Conservation (phyloP, 75 land plant genomes). For the Cunninghamia lanceolata region DNA sequence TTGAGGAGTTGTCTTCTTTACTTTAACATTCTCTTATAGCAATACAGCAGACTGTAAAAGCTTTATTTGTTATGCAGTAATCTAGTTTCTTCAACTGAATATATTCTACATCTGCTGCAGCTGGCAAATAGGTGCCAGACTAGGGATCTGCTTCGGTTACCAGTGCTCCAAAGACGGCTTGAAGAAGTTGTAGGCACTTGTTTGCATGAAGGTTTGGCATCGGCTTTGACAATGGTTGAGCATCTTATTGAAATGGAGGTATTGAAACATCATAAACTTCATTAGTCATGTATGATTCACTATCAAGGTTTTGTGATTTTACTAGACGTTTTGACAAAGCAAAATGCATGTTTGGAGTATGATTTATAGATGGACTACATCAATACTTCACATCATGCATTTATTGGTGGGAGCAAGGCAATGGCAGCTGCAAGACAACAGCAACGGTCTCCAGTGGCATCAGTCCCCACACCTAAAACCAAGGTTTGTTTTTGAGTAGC, state of each 20-base stretch:
- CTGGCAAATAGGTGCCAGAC: conserved; percentile 76
- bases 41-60: neutral
- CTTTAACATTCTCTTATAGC: neutral
- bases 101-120: conserved; percentile 28
- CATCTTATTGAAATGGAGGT: conserved; percentile 99
- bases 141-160: conserved; percentile 78
- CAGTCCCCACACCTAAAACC: conserved; percentile 36
- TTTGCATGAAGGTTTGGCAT: conserved; percentile 72
- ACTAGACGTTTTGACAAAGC: neutral
- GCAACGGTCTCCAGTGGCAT: conserved; percentile 40
- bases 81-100: neutral
- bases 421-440: conserved; percentile 72
- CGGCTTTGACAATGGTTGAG: conserved; percentile 85
- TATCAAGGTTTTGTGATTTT: neutral
- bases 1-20: neutral
- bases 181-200: conserved; percentile 82
- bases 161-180: conserved; percentile 66
- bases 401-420: conserved; percentile 97
- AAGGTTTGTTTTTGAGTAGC: conserved; percentile 43
- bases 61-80: neutral
- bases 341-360: neutral
- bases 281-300: neutral
- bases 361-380: conserved; percentile 89
- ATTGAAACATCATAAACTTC: neutral
- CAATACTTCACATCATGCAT: conserved; percentile 94